phyloP scores from a whole-genome alignment of 2,329 filamentous ascomycete species.

The Beauveria sp. region DNA sequence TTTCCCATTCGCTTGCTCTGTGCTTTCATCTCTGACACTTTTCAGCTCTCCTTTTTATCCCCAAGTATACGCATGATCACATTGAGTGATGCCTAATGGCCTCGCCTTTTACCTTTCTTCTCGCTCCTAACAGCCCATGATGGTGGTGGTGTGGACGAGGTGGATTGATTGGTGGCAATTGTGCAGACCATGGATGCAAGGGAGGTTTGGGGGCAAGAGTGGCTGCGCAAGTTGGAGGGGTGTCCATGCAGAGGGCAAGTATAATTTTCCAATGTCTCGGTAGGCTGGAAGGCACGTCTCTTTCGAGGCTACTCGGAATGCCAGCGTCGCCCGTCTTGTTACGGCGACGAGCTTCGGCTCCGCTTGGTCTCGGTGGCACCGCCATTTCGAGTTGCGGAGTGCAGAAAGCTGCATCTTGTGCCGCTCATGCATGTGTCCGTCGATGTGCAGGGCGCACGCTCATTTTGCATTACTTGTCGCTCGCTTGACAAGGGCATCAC shows the following conservation, averaged over 20 bases:
- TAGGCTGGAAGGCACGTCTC: neutral
- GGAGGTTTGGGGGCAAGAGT: neutral
- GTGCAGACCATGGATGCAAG: neutral
- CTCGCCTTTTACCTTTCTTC: neutral
- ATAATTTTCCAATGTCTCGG: neutral
- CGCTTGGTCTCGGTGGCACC: neutral
- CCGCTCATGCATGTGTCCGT: neutral
- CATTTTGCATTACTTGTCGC: neutral
- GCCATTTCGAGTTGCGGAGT: neutral
- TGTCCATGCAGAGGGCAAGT: neutral
- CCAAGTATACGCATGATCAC: neutral
- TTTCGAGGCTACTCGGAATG: neutral
- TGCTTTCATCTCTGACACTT: too few relatives aligned
- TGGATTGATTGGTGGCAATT: neutral
- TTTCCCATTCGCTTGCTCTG: too few relatives aligned
- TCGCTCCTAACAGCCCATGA: neutral
- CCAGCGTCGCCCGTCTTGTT: neutral
- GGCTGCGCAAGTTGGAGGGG: neutral
- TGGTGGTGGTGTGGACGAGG: conserved; percentile 7
- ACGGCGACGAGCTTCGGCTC: neutral
- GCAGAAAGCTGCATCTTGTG: conserved; percentile 6
- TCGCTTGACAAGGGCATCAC: neutral
- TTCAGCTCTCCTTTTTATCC: too few relatives aligned
- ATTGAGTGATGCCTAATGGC: neutral
- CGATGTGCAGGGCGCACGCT: neutral